These are phyloP conservation scores for Curvularia sp. DNA, from an alignment of 2,329 filamentous ascomycete species.

Conservation along the genomic window DNA sequence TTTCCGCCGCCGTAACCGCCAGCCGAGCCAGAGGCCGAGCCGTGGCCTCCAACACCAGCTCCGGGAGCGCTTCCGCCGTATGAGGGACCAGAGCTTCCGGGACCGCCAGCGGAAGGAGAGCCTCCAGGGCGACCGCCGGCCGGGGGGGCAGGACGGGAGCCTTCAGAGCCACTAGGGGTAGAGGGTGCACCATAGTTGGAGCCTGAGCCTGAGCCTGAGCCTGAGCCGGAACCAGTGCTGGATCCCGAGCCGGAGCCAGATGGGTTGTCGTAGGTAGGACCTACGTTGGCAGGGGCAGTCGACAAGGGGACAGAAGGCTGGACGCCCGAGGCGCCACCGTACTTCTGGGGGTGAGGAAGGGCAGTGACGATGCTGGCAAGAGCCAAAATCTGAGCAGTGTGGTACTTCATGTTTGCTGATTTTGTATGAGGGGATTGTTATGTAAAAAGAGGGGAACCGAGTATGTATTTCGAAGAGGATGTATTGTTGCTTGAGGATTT, in stretches of 20 bases:
- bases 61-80: not conserved
- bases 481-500: not conserved
- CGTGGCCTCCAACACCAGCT: not conserved
- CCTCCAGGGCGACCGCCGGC: not conserved
- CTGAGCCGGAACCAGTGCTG: not conserved
- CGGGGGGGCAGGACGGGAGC: not conserved
- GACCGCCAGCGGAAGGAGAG: not conserved
- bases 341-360: constrained; percentile 12
- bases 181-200: not conserved
- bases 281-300: constrained; percentile 2
- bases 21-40: not conserved
- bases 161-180: not conserved
- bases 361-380: constrained; percentile 12
- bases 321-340: not conserved
- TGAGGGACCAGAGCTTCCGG: not conserved
- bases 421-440: constrained; percentile 1
- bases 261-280: constrained; percentile 5
- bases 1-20: not conserved
- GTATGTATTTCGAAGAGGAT: not conserved
- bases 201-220: not conserved
- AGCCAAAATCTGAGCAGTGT: constrained; percentile 12
- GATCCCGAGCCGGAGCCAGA: not conserved
- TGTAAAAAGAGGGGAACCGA: not conserved
- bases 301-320: constrained; percentile 5
- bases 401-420: constrained; percentile 18